Evolutionary conservation across 768 basidiomycete species (phyloP), one percentile per base, ranked within the genome.

Genomic region (Agrocybe praecox): DNA sequence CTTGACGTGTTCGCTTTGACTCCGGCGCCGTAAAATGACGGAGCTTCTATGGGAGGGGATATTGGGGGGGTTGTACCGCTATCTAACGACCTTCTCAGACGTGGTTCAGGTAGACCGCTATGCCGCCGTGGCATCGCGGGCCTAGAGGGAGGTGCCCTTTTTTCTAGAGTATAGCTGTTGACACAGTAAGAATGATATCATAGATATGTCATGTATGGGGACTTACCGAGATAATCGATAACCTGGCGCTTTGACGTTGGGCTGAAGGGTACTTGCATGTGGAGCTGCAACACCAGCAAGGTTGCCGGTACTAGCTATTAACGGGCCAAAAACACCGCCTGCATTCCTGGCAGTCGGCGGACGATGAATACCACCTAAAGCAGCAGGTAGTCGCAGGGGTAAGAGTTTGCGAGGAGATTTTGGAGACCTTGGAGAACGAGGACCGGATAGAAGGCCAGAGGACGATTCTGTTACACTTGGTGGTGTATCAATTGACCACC

Each of bases 301-400:
- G 47, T 85, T 84, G 2, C 83, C 86, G 0, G 89, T 85, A 55
- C 85, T 84, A 7, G 87, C 82, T 19, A 94, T 85, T 33, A 94
- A 79, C 4, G 89, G 80, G 0, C 88, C 90, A 56, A 89, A 80
- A 1, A 88, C 88, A 6, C 88, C 87, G 0, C 76, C 88, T 19
- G 77, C 78, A 60, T 73, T 85, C 56, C 79, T 73, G 14, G 80
- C 76, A 46, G 77, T 71, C 6, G 73, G 23, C 72, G 73, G 61
- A 76, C 82, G 61, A 11, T 58, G 51, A 9, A 58, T 49, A 49
- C 57, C 47, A 17, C 62, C 60, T 40, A 65, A 57, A 4, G 55
- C 47, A 33, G 51, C n/a, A 12, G 57, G 62, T 14, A 57, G 21
- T 32, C 49, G 51, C 21, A 47, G 33, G 6, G 42, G 58, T 2